Evolutionary conservation across 2,329 filamentous ascomycete genomes (phyloP).

Genomic region (Cladobotryum mycophilum): DNA sequence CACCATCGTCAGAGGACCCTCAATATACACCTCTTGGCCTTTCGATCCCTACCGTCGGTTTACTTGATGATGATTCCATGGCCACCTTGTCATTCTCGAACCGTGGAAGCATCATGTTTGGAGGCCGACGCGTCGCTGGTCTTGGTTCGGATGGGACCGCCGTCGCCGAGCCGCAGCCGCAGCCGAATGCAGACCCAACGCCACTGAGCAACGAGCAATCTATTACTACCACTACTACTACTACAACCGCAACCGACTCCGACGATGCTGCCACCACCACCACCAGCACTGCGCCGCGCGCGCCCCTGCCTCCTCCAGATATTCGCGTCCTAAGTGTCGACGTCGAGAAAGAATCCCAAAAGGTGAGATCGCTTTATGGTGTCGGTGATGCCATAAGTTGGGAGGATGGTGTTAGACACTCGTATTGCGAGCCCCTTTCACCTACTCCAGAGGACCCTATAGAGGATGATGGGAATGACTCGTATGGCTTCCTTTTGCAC

Average conservation of each 20-base stretch:
- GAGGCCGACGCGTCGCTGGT: slow-evolving; percentile 33
- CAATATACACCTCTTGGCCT: slow-evolving; percentile 48
- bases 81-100: slow-evolving; percentile 54
- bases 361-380: slow-evolving; percentile 62
- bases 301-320: slow-evolving; percentile 31
- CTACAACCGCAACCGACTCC: slow-evolving; percentile 7
- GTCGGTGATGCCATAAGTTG: slow-evolving; percentile 46
- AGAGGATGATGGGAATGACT: slow-evolving; percentile 47
- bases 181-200: slow-evolving; percentile 6
- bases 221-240: slow-evolving; percentile 2
- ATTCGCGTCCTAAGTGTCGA: slow-evolving; percentile 49
- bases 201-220: slow-evolving; percentile 6
- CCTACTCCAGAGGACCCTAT: slow-evolving; percentile 45
- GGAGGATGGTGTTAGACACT: slow-evolving; percentile 45
- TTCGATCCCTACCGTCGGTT: slow-evolving; percentile 48
- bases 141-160: slow-evolving; percentile 9
- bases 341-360: slow-evolving; percentile 57
- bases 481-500: slow-evolving; percentile 49
- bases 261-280: not conserved
- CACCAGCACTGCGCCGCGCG: not conserved
- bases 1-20: slow-evolving; percentile 24
- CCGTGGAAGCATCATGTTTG: slow-evolving; percentile 57
- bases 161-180: slow-evolving; percentile 13
- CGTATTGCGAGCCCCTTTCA: slow-evolving; percentile 42
- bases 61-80: slow-evolving; percentile 54